Evolutionary conservation across 345 rosid genomes (phyloP).

Genomic region (rapeseed (Brassica napus)): Da-Ae NC_063437.1:20032501-20033000

Average conservation of each 20-base stretch:
- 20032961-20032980: conserved; percentile 62
- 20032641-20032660: too few species aligned
- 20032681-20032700: too few species aligned
- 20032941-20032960: conserved; percentile 73
- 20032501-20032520: conserved; percentile 55
- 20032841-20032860: conserved; percentile 37
- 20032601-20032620: too few species aligned
- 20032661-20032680: too few species aligned
- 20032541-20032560: conserved; percentile 86
- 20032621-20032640: too few species aligned
- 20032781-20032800: too few species aligned
- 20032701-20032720: too few species aligned
- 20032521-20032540: conserved; percentile 79
- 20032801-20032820: background rate
- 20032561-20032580: conserved; percentile 93
- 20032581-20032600: too few species aligned
- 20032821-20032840: conserved; percentile 2
- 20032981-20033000: conserved; percentile 66
- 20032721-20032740: too few species aligned
- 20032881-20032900: conserved; percentile 16
- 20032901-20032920: conserved; percentile 85
- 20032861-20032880: conserved; percentile 19
- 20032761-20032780: too few species aligned
- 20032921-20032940: conserved; percentile 90
- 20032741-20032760: too few species aligned